Percentiles rank a stretch among this genome's conserved stretches.
phyloP scores from a whole-genome alignment of 1,284 basidiomycete species.

The Stereum hirsutum region DNA sequence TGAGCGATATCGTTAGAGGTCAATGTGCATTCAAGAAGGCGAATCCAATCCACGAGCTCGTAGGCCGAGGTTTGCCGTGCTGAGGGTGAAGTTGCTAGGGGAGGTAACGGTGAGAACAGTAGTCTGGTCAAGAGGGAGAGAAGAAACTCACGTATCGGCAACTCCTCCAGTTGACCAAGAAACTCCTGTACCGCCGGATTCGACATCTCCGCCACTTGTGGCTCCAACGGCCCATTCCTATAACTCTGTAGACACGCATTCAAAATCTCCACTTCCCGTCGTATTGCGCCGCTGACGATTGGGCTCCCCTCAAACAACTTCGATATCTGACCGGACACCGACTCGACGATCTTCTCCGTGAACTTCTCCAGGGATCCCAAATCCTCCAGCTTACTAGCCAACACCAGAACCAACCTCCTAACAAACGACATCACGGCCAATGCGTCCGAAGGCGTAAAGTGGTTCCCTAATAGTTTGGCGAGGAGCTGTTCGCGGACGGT shows the following conservation, averaged over 20 bases:
- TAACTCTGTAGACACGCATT: slow-evolving; percentile 22
- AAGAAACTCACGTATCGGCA: slow-evolving; percentile 19
- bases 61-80: slow-evolving; percentile 31
- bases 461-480: slow-evolving; percentile 46
- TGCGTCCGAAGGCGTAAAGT: slow-evolving; percentile 48
- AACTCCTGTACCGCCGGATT: slow-evolving; percentile 25
- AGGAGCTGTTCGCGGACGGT: slow-evolving; percentile 69
- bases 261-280: slow-evolving; percentile 34
- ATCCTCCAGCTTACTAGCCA: slow-evolving; percentile 46
- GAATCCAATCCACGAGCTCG: slow-evolving; percentile 51
- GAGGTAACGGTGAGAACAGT: not conserved
- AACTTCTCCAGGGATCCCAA: slow-evolving; percentile 26
- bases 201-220: slow-evolving; percentile 3
- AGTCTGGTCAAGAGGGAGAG: too few species aligned
- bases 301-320: slow-evolving; percentile 9
- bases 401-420: slow-evolving; percentile 46
- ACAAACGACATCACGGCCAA: slow-evolving; percentile 56
- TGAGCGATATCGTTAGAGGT: slow-evolving; percentile 27
- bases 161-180: slow-evolving; percentile 30
- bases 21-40: slow-evolving; percentile 31
- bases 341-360: slow-evolving; percentile 30
- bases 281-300: slow-evolving; percentile 29
- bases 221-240: slow-evolving; percentile 9
- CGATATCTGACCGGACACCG: too few species aligned
- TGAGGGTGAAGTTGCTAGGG: slow-evolving; percentile 21